These are phyloP conservation scores for Kwoniella dejecticola DNA, from an alignment of 768 basidiomycete genomes.

Conservation along the genomic window DNA sequence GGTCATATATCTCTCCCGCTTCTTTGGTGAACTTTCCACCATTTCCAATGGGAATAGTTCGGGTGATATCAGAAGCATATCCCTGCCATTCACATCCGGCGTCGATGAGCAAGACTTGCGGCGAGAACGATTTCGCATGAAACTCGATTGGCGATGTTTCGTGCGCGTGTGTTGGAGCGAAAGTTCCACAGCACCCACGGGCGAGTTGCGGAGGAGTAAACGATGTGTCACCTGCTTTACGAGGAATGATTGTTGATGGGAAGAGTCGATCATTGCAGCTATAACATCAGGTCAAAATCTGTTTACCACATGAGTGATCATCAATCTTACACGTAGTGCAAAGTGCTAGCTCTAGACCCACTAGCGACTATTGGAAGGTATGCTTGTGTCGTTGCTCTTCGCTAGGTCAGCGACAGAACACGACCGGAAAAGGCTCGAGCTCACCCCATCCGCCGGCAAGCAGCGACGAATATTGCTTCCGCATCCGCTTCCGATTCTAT, in stretches of 20 bases:
- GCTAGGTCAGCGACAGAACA: background rate
- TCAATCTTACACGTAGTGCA: slow-evolving; percentile 73
- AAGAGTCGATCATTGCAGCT: slow-evolving; percentile 78
- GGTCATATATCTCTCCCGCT: slow-evolving; percentile 76
- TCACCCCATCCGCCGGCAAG: slow-evolving; percentile 83
- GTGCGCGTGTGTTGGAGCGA: slow-evolving; percentile 36
- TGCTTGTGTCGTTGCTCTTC: slow-evolving; percentile 75
- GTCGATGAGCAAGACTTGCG: slow-evolving; percentile 79
- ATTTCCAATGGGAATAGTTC: slow-evolving; percentile 71
- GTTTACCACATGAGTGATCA: no score
- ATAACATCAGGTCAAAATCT: background rate
- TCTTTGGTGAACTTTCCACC: slow-evolving; percentile 83
- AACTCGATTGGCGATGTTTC: slow-evolving; percentile 51
- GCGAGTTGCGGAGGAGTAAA: slow-evolving; percentile 32
- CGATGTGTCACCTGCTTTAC: slow-evolving; percentile 37
- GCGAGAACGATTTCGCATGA: slow-evolving; percentile 60
- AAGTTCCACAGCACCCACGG: slow-evolving; percentile 50
- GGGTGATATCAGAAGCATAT: slow-evolving; percentile 67
- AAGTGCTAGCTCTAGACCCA: slow-evolving; percentile 78
- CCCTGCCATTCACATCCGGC: slow-evolving; percentile 87
- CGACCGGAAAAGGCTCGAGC: slow-evolving; percentile 40
- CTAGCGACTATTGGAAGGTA: slow-evolving; percentile 92
- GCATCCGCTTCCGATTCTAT: slow-evolving; percentile 92
- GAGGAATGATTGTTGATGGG: slow-evolving; percentile 39
- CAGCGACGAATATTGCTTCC: slow-evolving; percentile 88